Evolutionary conservation across 2,329 filamentous ascomycete species (phyloP), one percentile per base, ranked within the genome.

Genomic region (Diaporthe batatas): DNA sequence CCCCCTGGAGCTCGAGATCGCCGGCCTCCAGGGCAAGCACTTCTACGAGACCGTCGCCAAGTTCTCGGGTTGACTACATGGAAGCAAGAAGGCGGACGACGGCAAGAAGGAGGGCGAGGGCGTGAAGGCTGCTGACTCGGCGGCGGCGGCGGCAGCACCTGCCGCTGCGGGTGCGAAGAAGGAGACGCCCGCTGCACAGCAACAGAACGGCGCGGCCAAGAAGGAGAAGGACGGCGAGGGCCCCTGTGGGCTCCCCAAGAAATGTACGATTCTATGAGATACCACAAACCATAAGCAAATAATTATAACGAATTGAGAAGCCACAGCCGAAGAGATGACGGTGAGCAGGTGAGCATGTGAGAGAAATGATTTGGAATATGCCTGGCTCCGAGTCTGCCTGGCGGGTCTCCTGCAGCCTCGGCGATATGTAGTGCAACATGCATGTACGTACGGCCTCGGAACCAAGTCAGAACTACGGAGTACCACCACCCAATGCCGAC

Each of bases 1-100:
- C 21, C 81, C 85, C 11, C 87, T 90, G 77, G 96, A 99, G 88
- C 85, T 97, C 75, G 88, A 93, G 83, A 81, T 98, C 75, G 96
- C 96, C 74, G 88, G 87, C 75, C 89, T 89, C 78, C 96, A 99
- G 86, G 96, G 96, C 83, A 91, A 94, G 88, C 81, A 85, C 70
- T 99, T 98, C 86, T 97, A 93, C 85, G 85, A 93, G 83, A 86
- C 89, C 73, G 89, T 98, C 70, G 83, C 89, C 80, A 96, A 94
- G 89, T 80, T 85, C 83, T 88, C 90, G 75, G 89, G 88, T 78
- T 98, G 93, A 98, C 92, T 96, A 86, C 89, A 94, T 93, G 92
- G 86, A 75, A 83, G 87, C 72, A 78, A 82, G 68, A 78, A 82
- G 68, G 79, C 80, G 59, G 77, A 77, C 36, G 76, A 73, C 72